Evolutionary conservation across 306 rosid species (phyloP).

Genomic region (Cicer chorassanicum): DNA sequence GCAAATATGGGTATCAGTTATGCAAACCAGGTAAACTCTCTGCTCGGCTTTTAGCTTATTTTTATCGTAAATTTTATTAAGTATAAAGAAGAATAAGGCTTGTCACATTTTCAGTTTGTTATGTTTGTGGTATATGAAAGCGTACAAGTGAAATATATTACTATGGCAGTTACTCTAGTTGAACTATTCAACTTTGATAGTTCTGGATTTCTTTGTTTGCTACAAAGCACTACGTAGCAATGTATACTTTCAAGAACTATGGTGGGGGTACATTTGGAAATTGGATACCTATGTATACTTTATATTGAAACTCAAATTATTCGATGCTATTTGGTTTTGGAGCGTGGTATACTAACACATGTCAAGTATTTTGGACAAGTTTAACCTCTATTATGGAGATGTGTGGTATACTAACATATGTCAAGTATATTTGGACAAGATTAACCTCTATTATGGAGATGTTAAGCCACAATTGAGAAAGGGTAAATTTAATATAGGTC

Average conservation of each 20-base stretch:
- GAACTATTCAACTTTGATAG: constrained; percentile 4
- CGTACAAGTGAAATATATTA: constrained; percentile 2
- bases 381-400: neutral
- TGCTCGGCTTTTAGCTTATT: constrained; percentile 28
- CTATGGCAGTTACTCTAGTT: neutral
- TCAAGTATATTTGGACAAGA: constrained; percentile 1
- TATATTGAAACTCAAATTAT: constrained; percentile 14
- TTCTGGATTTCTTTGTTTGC: constrained; percentile 4
- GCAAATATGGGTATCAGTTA: constrained; percentile 99
- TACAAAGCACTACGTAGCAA: neutral
- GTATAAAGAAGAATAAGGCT: constrained; percentile 20
- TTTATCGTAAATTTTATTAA: constrained; percentile 17
- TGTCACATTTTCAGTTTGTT: constrained; percentile 1
- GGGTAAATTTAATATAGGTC: neutral
- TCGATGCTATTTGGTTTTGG: neutral
- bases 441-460: neutral
- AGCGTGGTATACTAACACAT: neutral
- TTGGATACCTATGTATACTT: neutral
- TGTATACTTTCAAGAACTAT: no score
- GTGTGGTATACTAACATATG: neutral
- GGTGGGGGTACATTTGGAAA: constrained; percentile 9
- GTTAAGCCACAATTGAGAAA: neutral
- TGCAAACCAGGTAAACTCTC: constrained; percentile 83
- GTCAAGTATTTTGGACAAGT: neutral
- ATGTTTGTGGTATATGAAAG: constrained; percentile 6